Evolutionary conservation across 2,329 filamentous ascomycete species (phyloP), one percentile per base, ranked within the genome.

Genomic region (Calonectria pseudoturangicola): DNA sequence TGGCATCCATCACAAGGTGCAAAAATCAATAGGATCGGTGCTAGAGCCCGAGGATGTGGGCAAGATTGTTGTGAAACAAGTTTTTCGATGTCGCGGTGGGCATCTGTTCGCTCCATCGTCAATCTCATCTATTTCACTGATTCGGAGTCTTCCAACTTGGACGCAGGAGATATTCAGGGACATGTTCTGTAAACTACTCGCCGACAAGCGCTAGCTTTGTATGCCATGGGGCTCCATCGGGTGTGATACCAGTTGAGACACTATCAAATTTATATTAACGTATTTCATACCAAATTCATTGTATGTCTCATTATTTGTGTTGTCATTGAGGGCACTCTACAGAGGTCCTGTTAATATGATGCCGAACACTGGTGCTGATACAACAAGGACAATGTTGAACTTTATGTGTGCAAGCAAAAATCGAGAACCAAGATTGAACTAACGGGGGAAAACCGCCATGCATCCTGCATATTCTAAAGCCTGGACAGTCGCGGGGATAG

Each of bases 111-210:
- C 50, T 3, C 66, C 66, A 8, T 21, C 30, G 4, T 30, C 21
- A 13, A 5, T 50, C 21, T 51, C 47, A 2, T 45, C 25, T 3
- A 6, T 64, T 28, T 48, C 66, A 4, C 7, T 39, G n/a, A 18
- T 69, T 4, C 16, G 45, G 8, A 47, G 56, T 8, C 30, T 63
- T 18, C 66, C 66, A 4, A 63, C 39, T 25, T 69, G 66, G 66
- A 5, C 45, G 2, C 66, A 69, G 56, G 66, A 58, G 28, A 16
- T 25, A 4, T n/a, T 48, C 27, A 54, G 65, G 18, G 65, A 67
- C 15, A 21, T 25, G 27, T 54, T 36, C 39, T 21, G 16, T 30
- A 47, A 30, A 13, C 33, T 48, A n/a, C n/a, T 25, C 7, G 3
- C n/a, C 13, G 21, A 12, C 18, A 48, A 48, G 41, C 33, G 10